Evolutionary conservation across 371 early-diverging fungal genomes (phyloP), one percentile per base, ranked within the genome.

Genomic region (Mucor irregularis): DNA sequence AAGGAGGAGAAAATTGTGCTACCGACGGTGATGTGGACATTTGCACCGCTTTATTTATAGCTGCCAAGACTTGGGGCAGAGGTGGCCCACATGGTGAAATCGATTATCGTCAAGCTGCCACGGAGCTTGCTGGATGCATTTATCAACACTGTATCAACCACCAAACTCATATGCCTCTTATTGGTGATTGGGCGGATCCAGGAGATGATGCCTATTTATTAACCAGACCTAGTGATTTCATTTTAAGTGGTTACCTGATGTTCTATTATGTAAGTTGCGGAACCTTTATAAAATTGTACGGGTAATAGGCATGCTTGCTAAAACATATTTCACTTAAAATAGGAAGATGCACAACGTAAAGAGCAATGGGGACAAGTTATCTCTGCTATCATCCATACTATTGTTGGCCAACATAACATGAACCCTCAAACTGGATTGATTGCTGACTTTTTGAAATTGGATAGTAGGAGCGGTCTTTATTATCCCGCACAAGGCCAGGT

Each of bases 1-100:
- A 74, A 68, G 82, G 83, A 17, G 80, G 82, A n/a, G 71, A 76
- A 14, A 65, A 72, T 35, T 81, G 82, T 65, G 82, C 84, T 2
- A 82, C 83, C 0, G 86, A 85, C n/a, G 86, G 86, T 4, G 83
- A 82, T 47, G 79, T 81, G 17, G 85, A 85, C 58, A 66, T 85
- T 46, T 78, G 78, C 9, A 82, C 83, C 13, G 73, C 83, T 0
- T 58, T 85, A 26, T 82, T 85, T 56, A 64, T 83, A 38, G 85
- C 85, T 0, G 72, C 76, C 8, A 68, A 69, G 25, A 67, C 79
- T 24, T 85, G 85, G 85, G 77, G 78, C 14, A 78, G 73, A 37
- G 78, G 82, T 34, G 83, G 81, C 3, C 62, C 73, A 17, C 61
- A 78, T 13, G 73, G 73, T 0, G 75, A 75, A 50, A 56, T 71